These are phyloP conservation scores for Colletotrichum godetiae DNA, from an alignment of 2,329 filamentous ascomycete species.

Conservation along the genomic window DNA sequence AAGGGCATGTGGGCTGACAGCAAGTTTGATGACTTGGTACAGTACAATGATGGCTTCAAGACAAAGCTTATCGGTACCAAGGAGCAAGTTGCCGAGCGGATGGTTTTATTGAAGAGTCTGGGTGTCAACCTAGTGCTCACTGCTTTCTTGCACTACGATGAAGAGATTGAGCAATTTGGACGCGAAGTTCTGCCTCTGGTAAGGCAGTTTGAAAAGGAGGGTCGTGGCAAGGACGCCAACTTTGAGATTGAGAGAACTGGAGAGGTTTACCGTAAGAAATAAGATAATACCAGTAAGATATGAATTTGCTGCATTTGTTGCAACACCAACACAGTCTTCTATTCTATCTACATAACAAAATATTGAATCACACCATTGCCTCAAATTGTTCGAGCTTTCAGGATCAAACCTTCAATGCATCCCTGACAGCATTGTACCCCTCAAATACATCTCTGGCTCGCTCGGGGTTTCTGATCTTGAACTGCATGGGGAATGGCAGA, in stretches of 20 bases:
- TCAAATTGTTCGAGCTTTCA: neutral
- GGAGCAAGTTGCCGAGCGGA: conserved; percentile 61
- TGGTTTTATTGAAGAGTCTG: conserved; percentile 59
- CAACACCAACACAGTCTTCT: neutral
- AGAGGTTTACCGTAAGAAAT: conserved; percentile 53
- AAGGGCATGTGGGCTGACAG: conserved; percentile 65
- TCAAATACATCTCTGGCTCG: conserved; percentile 51
- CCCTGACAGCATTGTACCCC: conserved; percentile 47
- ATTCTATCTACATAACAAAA: neutral
- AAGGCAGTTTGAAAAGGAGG: conserved; percentile 57
- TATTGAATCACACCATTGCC: neutral
- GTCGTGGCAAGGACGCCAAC: conserved; percentile 57
- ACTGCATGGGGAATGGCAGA: conserved; percentile 56
- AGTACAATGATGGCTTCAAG: conserved; percentile 68
- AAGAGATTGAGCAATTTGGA: conserved; percentile 62
- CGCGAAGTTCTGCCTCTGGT: conserved; percentile 58
- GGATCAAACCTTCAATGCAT: conserved; percentile 43
- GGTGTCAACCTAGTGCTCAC: conserved; percentile 55
- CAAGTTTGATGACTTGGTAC: conserved; percentile 63
- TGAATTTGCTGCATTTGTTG: neutral
- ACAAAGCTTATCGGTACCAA: conserved; percentile 64
- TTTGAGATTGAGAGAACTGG: conserved; percentile 59
- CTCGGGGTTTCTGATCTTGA: conserved; percentile 54
- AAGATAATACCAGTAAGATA: neutral
- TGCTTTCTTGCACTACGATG: conserved; percentile 63